Base-by-base conservation (phyloP, 768 basidiomycete genomes). In the Boletellus ananas region DNA sequence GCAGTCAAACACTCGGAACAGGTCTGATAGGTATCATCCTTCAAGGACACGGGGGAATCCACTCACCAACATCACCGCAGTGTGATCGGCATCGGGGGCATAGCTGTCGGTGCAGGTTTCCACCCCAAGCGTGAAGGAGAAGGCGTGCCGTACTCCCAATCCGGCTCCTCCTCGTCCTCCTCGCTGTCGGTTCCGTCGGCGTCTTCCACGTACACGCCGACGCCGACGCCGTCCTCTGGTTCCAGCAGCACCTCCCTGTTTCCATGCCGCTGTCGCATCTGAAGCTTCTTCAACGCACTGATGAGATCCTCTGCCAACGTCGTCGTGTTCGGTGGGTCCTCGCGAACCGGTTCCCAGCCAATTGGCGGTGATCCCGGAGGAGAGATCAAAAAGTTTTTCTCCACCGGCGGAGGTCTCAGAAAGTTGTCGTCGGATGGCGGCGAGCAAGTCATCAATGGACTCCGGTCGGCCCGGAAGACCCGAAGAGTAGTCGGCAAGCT, bases 311-410 rank as follows among this genome's bases (percentile, higher is more conserved):
- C 83, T 0, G 95, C 95, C 21, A 96, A 79, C 5, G 93, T 86
- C 3, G 79, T 70, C 3, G 73, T 65, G 62, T 97, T 97, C 0
- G 95, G 95, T 16, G 92, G 90, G 8, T 94, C 93, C 68, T 98
- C 95, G 43, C 74, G 74, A 49, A 94, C 80, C 20, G 79, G 92
- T 63, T 96, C 93, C 96, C 96, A 99, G 3, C 94, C 96, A 1
- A 94, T 84, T 0, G 96, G 96, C 0, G 96, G 96, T 0, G 94
- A 96, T 5, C 96, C 96, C 4, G 96, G 96, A 0, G 96, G 96
- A 0, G 96, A 98, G 55, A 99, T 94, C 41, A 99, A 78, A 71
- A 97, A 98, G 71, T 98, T 98, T 70, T 92, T 92, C 59, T 94
- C 88, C 34, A 84, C 58, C 0, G 78, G 70, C 0, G 95, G 95